These are phyloP conservation scores for Erodium moschatum DNA, from an alignment of 441 rosid genomes.

Conservation along the genomic window DNA sequence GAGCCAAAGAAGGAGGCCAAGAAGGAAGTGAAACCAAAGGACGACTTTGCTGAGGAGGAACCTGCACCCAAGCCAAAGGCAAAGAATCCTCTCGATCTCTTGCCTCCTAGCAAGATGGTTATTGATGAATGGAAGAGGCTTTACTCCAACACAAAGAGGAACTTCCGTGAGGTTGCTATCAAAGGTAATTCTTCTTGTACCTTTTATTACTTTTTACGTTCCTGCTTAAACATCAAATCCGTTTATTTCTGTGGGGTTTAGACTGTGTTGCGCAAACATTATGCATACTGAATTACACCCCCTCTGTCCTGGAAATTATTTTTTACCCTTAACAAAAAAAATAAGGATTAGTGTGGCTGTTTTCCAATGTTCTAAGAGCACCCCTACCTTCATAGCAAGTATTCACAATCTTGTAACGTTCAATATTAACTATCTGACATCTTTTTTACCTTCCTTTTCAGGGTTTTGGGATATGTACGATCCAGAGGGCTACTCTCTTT, in stretches of 20 bases:
- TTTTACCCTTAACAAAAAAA: too few species aligned
- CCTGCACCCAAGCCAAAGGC: constrained; percentile 86
- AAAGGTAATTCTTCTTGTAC: constrained; percentile 41
- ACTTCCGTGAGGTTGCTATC: constrained; percentile 91
- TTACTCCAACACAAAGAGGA: constrained; percentile 83
- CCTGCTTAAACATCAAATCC: not conserved
- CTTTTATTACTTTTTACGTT: not conserved
- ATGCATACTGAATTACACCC: not conserved
- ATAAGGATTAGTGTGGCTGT: not conserved
- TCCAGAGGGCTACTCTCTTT: constrained; percentile 84
- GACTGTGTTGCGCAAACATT: too few species aligned
- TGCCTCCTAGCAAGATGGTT: constrained; percentile 91
- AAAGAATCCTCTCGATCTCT: constrained; percentile 84
- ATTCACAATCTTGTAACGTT: not conserved
- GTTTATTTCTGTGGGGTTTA: too few species aligned
- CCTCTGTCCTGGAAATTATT: not conserved
- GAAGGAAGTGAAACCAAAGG: constrained; percentile 57
- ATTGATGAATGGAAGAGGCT: constrained; percentile 97
- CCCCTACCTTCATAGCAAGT: too few species aligned
- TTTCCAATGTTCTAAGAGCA: too few species aligned
- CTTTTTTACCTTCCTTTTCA: constrained; percentile 21
- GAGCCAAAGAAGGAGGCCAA: constrained; percentile 55
- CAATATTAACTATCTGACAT: not conserved
- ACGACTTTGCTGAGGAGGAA: constrained; percentile 43
- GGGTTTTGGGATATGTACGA: constrained; percentile 99